Evolutionary conservation across 331 rosid genomes (phyloP).

Genomic region (Pyrus hybrid): DNA sequence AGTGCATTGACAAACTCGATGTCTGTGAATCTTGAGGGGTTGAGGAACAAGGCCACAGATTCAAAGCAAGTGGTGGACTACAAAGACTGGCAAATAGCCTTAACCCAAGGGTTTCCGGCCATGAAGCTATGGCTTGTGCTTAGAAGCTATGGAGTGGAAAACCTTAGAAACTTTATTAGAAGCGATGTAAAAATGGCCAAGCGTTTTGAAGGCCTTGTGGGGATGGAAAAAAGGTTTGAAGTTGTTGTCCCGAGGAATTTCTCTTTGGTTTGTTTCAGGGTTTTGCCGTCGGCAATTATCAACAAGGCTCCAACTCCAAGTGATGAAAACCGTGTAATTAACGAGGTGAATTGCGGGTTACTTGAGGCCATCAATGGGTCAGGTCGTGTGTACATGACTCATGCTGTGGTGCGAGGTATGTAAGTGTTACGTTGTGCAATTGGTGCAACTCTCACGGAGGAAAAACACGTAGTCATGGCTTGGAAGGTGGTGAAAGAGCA

Average conservation of each 20-base stretch:
- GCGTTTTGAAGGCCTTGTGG: constrained; percentile 7
- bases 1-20: constrained; percentile 6
- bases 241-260: constrained; percentile 10
- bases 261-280: constrained; percentile 4
- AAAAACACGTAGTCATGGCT: constrained; percentile 9
- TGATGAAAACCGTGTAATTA: background rate
- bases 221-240: constrained; percentile 14
- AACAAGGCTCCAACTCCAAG: background rate
- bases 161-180: constrained; percentile 1
- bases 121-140: constrained; percentile 16
- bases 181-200: constrained; percentile 17
- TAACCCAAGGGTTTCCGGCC: constrained; percentile 10
- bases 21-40: background rate
- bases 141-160: constrained; percentile 9
- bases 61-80: constrained; percentile 14
- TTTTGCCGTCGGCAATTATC: background rate
- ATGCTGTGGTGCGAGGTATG: constrained; percentile 1
- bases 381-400: constrained; percentile 17
- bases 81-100: constrained; percentile 22
- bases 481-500: constrained; percentile 21
- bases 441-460: constrained; percentile 14
- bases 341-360: constrained; percentile 8
- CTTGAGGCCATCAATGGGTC: constrained; percentile 18
- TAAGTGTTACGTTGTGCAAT: constrained; percentile 16
- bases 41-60: constrained; percentile 15